Conservation (phyloP, 169 alveolate genomes). For the Besnoitia besnoiti region DNA sequence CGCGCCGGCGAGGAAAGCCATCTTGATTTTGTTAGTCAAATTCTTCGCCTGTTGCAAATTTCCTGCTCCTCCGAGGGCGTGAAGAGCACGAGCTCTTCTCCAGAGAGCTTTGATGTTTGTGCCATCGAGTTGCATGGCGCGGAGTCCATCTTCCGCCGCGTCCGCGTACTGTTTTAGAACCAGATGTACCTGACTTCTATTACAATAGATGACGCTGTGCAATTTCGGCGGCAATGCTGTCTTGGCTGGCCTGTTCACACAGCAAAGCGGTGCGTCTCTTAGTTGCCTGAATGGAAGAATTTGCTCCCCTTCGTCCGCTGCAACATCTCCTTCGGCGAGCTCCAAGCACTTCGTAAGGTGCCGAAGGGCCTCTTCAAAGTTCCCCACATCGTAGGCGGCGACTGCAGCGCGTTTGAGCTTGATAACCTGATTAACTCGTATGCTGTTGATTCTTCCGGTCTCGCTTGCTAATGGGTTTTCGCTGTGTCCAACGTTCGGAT, state of each 20-base stretch:
- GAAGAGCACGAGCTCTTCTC: constrained; percentile 5
- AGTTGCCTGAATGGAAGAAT: background rate
- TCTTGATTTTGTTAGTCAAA: background rate
- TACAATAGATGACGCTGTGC: constrained; percentile 12
- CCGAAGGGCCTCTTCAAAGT: background rate
- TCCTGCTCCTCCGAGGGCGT: background rate
- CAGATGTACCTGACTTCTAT: constrained; percentile 15
- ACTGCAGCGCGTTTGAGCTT: background rate
- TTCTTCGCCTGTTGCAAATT: background rate
- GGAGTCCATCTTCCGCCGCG: constrained; percentile 6
- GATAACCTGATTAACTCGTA: no score
- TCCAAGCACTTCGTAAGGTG: background rate
- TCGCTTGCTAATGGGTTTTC: no score
- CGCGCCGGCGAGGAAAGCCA: background rate
- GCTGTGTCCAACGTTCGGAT: no score
- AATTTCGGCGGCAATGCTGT: background rate
- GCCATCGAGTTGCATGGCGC: constrained; percentile 30
- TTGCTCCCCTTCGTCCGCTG: background rate
- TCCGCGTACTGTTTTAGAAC: background rate
- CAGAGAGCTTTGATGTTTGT: constrained; percentile 3
- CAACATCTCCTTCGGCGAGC: background rate
- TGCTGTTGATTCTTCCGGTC: no score
- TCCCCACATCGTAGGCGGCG: background rate
- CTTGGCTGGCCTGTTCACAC: background rate
- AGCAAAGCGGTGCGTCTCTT: background rate